Evolutionary conservation across 2,329 filamentous ascomycete species (phyloP), one percentile per base, ranked within the genome.

Genomic region (Apiospora malaysiana): DNA sequence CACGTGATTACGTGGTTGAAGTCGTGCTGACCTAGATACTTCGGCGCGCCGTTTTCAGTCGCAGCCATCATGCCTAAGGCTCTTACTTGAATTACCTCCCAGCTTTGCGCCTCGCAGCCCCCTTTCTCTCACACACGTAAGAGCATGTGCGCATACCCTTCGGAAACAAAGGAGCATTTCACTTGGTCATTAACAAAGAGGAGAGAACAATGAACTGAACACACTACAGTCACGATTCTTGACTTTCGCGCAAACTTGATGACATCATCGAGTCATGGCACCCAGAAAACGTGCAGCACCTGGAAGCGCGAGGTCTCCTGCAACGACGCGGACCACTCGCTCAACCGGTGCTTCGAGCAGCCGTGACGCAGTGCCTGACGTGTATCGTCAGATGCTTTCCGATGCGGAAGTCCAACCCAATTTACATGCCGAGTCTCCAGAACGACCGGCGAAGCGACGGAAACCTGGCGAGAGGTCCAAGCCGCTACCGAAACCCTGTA

Each of bases 301-400:
- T 63, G 71, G 63, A 18, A 70, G 68, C 40, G 72, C 75, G 59
- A 72, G 69, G 47, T 70, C 76, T 25, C 66, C 74, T 43, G 40
- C 73, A 16, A 27, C 68, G 40, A 69, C 75, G 25, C 74, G 76
- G 23, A 51, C 72, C 49, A 76, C 75, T 6, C 76, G 77, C 70
- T 76, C 78, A 63, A 76, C 75, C 7, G 76, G 76, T 69, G 77
- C 78, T 7, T 77, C 76, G 25, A 71, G 75, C n/a, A 72, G 65
- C 65, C 70, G 73, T 40, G 68, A 72, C 51, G 71, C 73, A 40
- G 73, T 82, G 7, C 81, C 82, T 27, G 79, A 83, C 40, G 81
- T 88, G 45, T 87, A 87, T 74, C 80, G 78, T 56, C 82, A 87
- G 72, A 85, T 88, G 85, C 81, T 88, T 45, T 78, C 78, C 16